Percentiles rank a stretch among this genome's conserved stretches.
phyloP scores from a whole-genome alignment of 1,284 basidiomycete genomes.

The Xerocomus nothofagi region DNA sequence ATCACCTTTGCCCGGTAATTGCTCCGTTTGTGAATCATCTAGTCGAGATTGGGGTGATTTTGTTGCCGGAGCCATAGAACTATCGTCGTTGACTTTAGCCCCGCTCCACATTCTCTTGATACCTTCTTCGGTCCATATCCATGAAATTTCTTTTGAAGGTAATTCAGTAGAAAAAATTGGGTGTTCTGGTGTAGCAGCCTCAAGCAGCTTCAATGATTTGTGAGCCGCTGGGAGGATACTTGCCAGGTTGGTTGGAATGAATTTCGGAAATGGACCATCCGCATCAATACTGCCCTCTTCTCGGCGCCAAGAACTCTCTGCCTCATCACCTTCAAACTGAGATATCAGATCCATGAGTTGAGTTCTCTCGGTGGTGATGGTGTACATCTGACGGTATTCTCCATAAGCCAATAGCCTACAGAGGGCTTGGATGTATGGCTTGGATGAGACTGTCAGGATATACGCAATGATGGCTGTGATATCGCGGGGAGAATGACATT shows the following conservation, averaged over 20 bases:
- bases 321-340: conserved; percentile 36
- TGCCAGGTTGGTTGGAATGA: conserved; percentile 52
- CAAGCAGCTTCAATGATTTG: conserved; percentile 63
- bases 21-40: conserved; percentile 1
- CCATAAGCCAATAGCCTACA: conserved; percentile 60
- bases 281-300: conserved; percentile 39
- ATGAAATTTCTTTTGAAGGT: conserved; percentile 43
- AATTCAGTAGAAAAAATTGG: conserved; percentile 42
- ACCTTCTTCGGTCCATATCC: conserved; percentile 65
- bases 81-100: background rate
- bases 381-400: conserved; percentile 29
- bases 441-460: conserved; percentile 59
- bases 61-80: background rate
- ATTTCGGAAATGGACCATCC: conserved; percentile 52
- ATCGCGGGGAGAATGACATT: conserved; percentile 45
- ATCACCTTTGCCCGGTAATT: conserved; percentile 18
- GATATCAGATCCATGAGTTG: conserved; percentile 28
- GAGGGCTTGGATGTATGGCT: conserved; percentile 56
- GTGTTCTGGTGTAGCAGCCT: conserved; percentile 60
- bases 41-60: background rate
- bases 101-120: conserved; percentile 45
- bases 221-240: conserved; percentile 59
- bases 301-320: conserved; percentile 40
- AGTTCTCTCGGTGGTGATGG: conserved; percentile 19
- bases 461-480: conserved; percentile 59